These are phyloP conservation scores for Boletus subparvulus DNA, from an alignment of 768 basidiomycete genomes.

Conservation along the genomic window DNA sequence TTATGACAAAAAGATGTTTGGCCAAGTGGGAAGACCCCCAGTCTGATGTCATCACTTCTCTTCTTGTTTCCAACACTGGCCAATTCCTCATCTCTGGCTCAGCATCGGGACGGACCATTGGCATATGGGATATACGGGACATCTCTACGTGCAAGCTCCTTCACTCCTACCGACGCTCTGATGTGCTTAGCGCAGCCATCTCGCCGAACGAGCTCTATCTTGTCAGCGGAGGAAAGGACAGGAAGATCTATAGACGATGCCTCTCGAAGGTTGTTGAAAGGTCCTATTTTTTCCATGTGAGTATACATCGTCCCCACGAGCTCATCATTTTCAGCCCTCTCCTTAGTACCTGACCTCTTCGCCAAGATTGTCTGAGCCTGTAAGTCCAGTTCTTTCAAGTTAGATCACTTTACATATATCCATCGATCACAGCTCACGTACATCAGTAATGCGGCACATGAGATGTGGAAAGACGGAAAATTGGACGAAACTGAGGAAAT, in stretches of 20 bases:
- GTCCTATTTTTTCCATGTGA: constrained; percentile 5
- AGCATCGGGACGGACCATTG: background rate
- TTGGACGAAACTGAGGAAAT: background rate
- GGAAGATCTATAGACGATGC: background rate
- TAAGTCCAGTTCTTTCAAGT: background rate
- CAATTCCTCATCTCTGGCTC: constrained; percentile 11
- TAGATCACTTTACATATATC: background rate
- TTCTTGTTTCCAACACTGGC: constrained; percentile 1
- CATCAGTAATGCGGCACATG: background rate
- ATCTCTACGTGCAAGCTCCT: background rate
- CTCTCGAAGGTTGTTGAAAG: background rate
- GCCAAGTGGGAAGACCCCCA: background rate
- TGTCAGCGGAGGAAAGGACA: background rate
- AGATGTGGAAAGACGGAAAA: constrained; percentile 1
- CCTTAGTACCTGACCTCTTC: background rate
- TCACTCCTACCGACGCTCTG: background rate
- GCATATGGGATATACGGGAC: constrained; percentile 8
- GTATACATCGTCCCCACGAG: background rate
- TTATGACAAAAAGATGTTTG: background rate
- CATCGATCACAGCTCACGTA: constrained; percentile 2
- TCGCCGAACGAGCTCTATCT: constrained; percentile 7
- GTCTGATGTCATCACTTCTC: constrained; percentile 5
- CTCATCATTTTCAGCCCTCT: background rate
- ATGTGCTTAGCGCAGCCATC: background rate
- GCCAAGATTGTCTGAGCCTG: background rate